Evolutionary conservation across 73 alveolate species (phyloP), one percentile per base, ranked within the genome.

Genomic region (Paramecium octaurelia): DNA sequence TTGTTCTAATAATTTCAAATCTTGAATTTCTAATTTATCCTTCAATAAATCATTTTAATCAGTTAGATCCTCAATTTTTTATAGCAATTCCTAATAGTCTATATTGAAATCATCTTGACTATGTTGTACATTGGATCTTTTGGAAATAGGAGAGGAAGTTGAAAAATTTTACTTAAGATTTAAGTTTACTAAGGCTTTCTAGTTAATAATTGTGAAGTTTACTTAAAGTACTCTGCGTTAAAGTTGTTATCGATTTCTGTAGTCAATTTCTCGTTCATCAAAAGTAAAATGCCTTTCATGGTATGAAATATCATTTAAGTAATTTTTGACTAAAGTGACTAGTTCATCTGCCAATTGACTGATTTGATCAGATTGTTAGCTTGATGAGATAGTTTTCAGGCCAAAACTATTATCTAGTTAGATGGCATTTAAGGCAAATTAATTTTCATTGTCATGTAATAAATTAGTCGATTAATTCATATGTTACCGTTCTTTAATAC

Each of bases 381-480:
- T 21, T 40, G 91, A 80, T 3, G 75, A 80, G 8, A 23, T 43
- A 7, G 76, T 44, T 80, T 46, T 42, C 18, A 8, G 4, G 1
- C 73, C 36, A 38, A 73, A 73, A 38, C 87, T 73, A 73, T 73
- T 35, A 0, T 80, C 43, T 18, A 80, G 57, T 11, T 24, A 18
- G 11, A 80, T 44, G 11, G 71, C 90, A 77, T 42, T 73, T 14
- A 73, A 3, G 14, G 24, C 40, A 38, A 73, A 73, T 4, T 73
- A 23, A 73, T 38, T 73, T 21, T 73, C 59, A 38, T 73, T 73
- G 18, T 80, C 91, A 80, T 40, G 57, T 16, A 80, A 43, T 80
- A 80, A 46, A 80, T 80, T 80, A n/a, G 91, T 80, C 9, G 91
- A 80, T 80, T 80, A 46, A 43, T 80, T 80, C 91, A 80, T 80